Evolutionary conservation across 2,329 filamentous ascomycete species (phyloP), one percentile per base, ranked within the genome.

Genomic region (Colletotrichum karsti): DNA sequence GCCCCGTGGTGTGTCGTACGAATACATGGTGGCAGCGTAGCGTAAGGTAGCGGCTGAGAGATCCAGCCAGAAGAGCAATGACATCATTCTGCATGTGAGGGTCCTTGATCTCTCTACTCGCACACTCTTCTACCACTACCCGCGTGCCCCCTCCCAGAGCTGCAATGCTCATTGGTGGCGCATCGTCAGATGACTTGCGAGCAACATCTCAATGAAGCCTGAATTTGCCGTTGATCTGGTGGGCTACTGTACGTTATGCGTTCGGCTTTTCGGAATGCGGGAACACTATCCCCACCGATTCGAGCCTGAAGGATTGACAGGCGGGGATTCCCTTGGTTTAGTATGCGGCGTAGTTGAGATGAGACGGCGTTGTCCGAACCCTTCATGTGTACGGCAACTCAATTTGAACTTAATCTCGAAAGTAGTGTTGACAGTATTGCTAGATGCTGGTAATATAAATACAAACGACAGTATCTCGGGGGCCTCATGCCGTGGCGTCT

Each of bases 401-500:
- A 28, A 26, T 26, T 56, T 42, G 20, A 35, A 55, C 42, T 50
- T 39, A 18, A 56, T 56, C 9, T 22, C 7, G 20, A 50, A 26
- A 24, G 33, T 54, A 15, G 53, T 37, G 35, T 26, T 50, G 24
- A 12, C 41, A 30, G 33, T 13, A 35, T 9, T 35, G 33, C 33
- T 35, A 5, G 7, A 15, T 35, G n/a, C n/a, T n/a, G n/a, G n/a
- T n/a, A n/a, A 35, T 13, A 35, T 15, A 35, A 9, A 35, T 35
- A 35, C 33, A 30, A n/a, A n/a, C n/a, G n/a, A n/a, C n/a, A n/a
- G n/a, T n/a, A n/a, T n/a, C n/a, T n/a, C n/a, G n/a, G n/a, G n/a
- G n/a, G n/a, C n/a, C 20, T 28, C 24, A 56, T 41, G 54, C 50
- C 30, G 37, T 48, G 12, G 66, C 30, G 20, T 69, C 79, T 15